Base-by-base conservation (phyloP, 345 rosid species). In the Moricandia moricandioides region DNA sequence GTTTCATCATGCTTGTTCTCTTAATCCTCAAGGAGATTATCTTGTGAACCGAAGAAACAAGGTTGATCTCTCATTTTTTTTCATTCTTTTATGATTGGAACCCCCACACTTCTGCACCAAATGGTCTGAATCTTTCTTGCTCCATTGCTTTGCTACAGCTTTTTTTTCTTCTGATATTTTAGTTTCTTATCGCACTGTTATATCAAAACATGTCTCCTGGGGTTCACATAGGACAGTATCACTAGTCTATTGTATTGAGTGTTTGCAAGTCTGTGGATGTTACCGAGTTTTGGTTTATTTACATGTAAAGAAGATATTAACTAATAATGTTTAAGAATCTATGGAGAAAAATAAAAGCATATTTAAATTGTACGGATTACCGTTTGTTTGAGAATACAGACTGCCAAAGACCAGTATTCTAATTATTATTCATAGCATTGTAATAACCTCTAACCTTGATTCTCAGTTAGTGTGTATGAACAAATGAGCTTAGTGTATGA, bases 1-100 rank as follows among this genome's bases (percentile, higher is more conserved):
- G 99, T 87, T 86, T 89, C 82, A 52, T 91, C 83, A 92, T 96
- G 99, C 78, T 96, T 78, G 78, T 87, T 65, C 97, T 96, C 68
- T 86, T 96, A 63, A 83, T 96, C 83, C 87, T 96, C 64, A 92
- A 92, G 85, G 86, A 82, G 70, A 84, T 88, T 61, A 14, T 92
- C 52, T 88, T 92, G 21, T 92, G 91, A 49, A 6, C 71, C 8
- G n/a, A 33, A 56, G 13, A 33, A 40, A 55, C 31, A 69, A 55
- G 27, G 47, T 21, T 18, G 65, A 62, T 17, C 35, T 24, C 35
- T 63, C 75, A 70, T 70, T 52, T 65, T 18, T n/a, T 69, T 71
- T 57, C 1, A 70, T 63, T 76, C 60, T 70, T 70, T 64, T 63
- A 31, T 6, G 34, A 21, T 30, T 17, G 9, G 29, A 29, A n/a